Evolutionary conservation across 2,329 filamentous ascomycete genomes (phyloP).

Genomic region (Trichophyton verrucosum): DNA sequence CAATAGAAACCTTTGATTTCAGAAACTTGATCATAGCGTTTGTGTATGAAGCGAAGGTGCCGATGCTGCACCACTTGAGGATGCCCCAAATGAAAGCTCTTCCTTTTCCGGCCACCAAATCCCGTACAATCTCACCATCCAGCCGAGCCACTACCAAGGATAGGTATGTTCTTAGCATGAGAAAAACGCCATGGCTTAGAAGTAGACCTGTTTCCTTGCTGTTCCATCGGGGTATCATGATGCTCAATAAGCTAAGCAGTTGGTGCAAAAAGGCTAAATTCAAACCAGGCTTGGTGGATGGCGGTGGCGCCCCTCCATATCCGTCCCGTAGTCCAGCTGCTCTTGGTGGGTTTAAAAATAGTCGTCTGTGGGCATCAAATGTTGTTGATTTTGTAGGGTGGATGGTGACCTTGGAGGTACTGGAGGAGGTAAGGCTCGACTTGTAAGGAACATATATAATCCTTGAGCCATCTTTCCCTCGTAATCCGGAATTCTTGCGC

Average conservation of each 20-base stretch:
- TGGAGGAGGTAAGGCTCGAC: slow-evolving; percentile 20
- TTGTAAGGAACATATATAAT: slow-evolving; percentile 94
- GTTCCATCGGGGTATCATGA: slow-evolving; percentile 91
- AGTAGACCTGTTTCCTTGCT: slow-evolving; percentile 91
- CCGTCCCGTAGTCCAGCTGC: slow-evolving; percentile 65
- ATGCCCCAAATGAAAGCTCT: slow-evolving; percentile 80
- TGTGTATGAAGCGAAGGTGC: slow-evolving; percentile 86
- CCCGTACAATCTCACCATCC: slow-evolving; percentile 90
- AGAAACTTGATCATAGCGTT: slow-evolving; percentile 99
- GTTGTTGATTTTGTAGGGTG: slow-evolving; percentile 81
- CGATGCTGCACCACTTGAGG: slow-evolving; percentile 87
- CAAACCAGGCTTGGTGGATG: slow-evolving; percentile 79
- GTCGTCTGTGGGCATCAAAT: slow-evolving; percentile 85
- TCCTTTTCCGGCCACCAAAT: slow-evolving; percentile 89
- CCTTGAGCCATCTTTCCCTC: slow-evolving; percentile 86
- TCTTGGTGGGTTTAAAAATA: slow-evolving; percentile 84
- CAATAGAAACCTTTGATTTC: slow-evolving; percentile 95
- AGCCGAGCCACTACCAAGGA: slow-evolving; percentile 84
- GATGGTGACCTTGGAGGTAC: slow-evolving; percentile 83
- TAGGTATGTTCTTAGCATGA: slow-evolving; percentile 85
- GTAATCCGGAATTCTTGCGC: slow-evolving; percentile 80
- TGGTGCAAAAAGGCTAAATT: slow-evolving; percentile 96
- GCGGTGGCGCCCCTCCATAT: slow-evolving; percentile 54
- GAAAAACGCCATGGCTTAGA: slow-evolving; percentile 74
- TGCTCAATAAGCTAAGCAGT: slow-evolving; percentile 88